Base-by-base conservation (phyloP, 1,284 basidiomycete species). In the Ceratobasidium sp. region DNA sequence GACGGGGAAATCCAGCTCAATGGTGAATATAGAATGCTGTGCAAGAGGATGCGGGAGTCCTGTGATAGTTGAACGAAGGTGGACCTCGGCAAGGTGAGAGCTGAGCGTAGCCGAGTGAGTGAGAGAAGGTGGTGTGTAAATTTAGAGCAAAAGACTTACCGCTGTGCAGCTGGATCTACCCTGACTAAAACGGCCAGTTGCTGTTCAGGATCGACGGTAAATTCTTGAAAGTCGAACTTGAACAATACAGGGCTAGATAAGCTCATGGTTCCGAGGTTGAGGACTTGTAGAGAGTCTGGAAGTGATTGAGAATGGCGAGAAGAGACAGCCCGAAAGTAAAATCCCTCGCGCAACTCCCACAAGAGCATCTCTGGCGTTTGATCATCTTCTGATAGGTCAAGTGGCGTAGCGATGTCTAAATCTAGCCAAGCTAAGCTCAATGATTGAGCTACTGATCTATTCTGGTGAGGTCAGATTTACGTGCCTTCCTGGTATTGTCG, bases 341-440 rank as follows among this genome's bases (percentile, higher is more conserved):
- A 15, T 15, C 32, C 32, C 8, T 38, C 53, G 29, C 53, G 53
- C 4, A 55, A n/a, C 32, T 55, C 53, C 53, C 53, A 55, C 1
- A 55, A 22, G 3, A 34, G 29, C 53, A 38, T 4, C 27, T 4
- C 8, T 32, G 8, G 20, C 13, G 10, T 20, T 47, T 20, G 7
- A 47, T 47, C 10, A 20, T 55, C 53, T 6, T 55, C 32, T 8
- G 6, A 12, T 3, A 17, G 34, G 20, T 8, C 35, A 4, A 55
- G 8, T 6, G 31, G 53, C 3, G 32, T 17, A n/a, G 3, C 32
- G 10, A 55, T 3, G 12, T 22, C n/a, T 15, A 55, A 29, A 20
- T 55, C 53, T 22, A 55, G 53, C 53, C 53, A 55, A 8, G 53
- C 53, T 55, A 40, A 17, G 38, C 38, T 40, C 17, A 17, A 17